Conservation (phyloP, 192 early-diverging fungal genomes). For the Gamsiella multidivaricata region DNA sequence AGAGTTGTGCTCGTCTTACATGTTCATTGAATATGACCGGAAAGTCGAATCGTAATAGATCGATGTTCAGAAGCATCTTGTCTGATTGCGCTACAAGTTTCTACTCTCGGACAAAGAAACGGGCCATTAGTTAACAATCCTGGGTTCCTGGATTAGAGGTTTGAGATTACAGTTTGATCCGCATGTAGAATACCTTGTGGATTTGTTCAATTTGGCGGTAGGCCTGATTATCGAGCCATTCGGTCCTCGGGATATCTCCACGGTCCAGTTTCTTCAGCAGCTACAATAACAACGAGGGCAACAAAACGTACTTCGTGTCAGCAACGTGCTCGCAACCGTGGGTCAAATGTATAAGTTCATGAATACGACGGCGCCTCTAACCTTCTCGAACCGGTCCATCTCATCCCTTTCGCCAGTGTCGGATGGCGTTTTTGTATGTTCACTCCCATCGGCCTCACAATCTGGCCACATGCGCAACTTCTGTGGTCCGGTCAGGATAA, state of each 20-base stretch:
- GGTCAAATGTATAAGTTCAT: neutral
- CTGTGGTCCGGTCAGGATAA: conserved; percentile 87
- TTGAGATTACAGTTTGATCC: neutral
- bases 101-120: conserved; percentile 29
- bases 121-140: conserved; percentile 1
- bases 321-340: too few species aligned
- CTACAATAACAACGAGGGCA: conserved; percentile 21
- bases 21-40: conserved; percentile 92
- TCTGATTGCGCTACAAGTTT: conserved; percentile 64
- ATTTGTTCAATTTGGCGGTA: conserved; percentile 91
- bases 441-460: conserved; percentile 71
- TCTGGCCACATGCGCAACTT: conserved; percentile 79
- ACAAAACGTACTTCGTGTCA: too few species aligned
- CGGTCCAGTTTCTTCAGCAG: conserved; percentile 86
- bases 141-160: neutral
- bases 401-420: conserved; percentile 67
- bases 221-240: conserved; percentile 93
- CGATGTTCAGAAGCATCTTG: conserved; percentile 83
- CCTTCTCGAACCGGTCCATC: conserved; percentile 90
- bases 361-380: conserved; percentile 32
- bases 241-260: conserved; percentile 85
- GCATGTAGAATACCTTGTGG: conserved; percentile 69
- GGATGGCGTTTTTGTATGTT: conserved; percentile 64
- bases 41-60: conserved; percentile 96
- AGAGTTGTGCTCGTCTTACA: too few species aligned